Evolutionary conservation across 2,329 filamentous ascomycete genomes (phyloP), one percentile per base, ranked within the genome.

Genomic region (Sphaceloma murrayae): DNA sequence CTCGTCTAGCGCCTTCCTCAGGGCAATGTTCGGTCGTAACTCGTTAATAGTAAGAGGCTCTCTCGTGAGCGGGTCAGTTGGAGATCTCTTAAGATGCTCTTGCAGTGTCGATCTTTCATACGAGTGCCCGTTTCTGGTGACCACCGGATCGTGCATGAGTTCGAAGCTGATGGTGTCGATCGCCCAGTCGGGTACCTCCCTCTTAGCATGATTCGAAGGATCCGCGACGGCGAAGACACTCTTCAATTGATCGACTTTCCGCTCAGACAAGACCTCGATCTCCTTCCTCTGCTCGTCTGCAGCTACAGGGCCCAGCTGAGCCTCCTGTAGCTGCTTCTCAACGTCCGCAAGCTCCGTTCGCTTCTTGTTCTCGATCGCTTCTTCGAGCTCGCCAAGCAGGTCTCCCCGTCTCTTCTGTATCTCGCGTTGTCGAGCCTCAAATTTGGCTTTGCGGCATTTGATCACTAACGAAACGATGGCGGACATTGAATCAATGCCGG

Each of bases 91-190:
- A 18, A 98, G 70, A 58, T 95, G 87, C 62, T 94, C 86, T 57
- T 87, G 71, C 49, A 98, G 82, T 11, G 84, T 84, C 0, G 84
- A 73, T 31, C 89, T 76, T 61, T 96, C 91, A 60, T 94, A 98
- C 1, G 83, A 91, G 51, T 88, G 84, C 9, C 91, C 91, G 1
- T 82, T 88, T 56, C 83, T 87, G 1, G 85, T 89, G 2, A 70
- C 65, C 1, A 72, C 80, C 69, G 62, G 53, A 48, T 54, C 52
- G 24, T 81, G 67, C 79, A 87, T 82, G 48, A 87, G 71, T 33
- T 72, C 70, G 53, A 87, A 86, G 6, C 73, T 79, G 27, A 87
- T 86, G 48, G 82, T 81, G 58, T 89, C 84, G 32, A 89, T 73
- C 2, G 77, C 70, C 72, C 83, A 86, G 49, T 87, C 83, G 0